These are phyloP conservation scores for Akanthomyces lecanii DNA, from an alignment of 2,329 filamentous ascomycete genomes.

Conservation along the genomic window DNA sequence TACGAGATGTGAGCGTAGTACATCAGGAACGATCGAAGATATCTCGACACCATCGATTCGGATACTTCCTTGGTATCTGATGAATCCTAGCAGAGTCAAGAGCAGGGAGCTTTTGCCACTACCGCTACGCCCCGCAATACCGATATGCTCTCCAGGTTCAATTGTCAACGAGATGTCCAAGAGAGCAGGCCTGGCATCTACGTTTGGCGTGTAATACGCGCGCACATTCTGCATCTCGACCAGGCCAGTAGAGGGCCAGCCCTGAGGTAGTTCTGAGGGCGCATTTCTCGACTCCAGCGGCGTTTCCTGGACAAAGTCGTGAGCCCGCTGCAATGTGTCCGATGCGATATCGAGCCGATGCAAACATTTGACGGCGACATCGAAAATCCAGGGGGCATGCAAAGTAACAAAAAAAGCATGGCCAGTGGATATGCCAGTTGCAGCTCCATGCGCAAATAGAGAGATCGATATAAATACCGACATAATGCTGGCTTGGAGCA, in stretches of 20 bases:
- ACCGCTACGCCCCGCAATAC: not conserved
- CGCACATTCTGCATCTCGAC: not conserved
- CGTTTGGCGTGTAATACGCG: not conserved
- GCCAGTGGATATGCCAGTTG: too few species aligned
- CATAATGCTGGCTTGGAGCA: too few species aligned
- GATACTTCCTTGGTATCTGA: conserved; percentile 23
- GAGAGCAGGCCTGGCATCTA: not conserved
- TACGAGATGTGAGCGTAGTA: conserved; percentile 38
- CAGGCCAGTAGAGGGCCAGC: not conserved
- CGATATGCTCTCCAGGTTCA: not conserved
- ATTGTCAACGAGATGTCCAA: not conserved
- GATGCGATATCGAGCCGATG: too few species aligned
- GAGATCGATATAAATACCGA: too few species aligned
- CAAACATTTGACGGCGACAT: too few species aligned
- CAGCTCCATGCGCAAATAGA: too few species aligned
- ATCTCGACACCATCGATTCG: conserved; percentile 40
- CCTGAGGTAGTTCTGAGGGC: not conserved
- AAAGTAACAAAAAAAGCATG: too few species aligned
- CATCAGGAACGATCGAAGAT: conserved; percentile 33
- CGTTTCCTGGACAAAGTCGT: too few species aligned
- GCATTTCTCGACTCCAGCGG: not conserved
- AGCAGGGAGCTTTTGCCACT: not conserved
- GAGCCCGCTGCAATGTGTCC: too few species aligned
- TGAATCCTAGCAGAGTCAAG: not conserved
- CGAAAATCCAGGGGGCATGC: too few species aligned